These are phyloP conservation scores for Puccinia triticina DNA, from an alignment of 1,284 basidiomycete genomes.

Conservation along the genomic window DNA sequence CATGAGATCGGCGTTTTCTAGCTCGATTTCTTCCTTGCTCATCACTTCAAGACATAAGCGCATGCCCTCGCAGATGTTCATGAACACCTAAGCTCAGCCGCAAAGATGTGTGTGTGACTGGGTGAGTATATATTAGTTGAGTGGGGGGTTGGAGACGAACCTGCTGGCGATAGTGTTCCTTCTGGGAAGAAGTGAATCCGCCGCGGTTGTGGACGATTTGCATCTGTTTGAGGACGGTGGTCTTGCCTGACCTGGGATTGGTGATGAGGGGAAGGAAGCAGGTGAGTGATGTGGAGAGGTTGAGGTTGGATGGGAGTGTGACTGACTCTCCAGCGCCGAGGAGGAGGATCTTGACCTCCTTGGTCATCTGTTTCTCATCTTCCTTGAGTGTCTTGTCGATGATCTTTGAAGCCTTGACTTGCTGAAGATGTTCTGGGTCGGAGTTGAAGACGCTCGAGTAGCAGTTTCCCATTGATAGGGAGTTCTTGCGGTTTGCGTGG, in stretches of 20 bases:
- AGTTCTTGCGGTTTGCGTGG: neutral
- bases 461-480: slow-evolving; percentile 39
- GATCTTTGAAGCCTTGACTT: slow-evolving; percentile 40
- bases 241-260: slow-evolving; percentile 42
- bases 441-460: slow-evolving; percentile 11
- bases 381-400: slow-evolving; percentile 56
- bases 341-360: slow-evolving; percentile 57
- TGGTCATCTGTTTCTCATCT: slow-evolving; percentile 54
- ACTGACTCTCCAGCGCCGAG: slow-evolving; percentile 45
- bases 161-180: slow-evolving; percentile 50
- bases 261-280: neutral
- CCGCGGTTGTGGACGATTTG: slow-evolving; percentile 48
- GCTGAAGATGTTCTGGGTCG: slow-evolving; percentile 1
- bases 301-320: neutral
- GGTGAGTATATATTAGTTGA: neutral
- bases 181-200: slow-evolving; percentile 43
- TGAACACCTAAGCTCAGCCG: slow-evolving; percentile 37
- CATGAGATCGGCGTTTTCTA: slow-evolving; percentile 37
- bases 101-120: neutral
- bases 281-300: neutral
- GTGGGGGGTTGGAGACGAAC: neutral
- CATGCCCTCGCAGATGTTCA: slow-evolving; percentile 48
- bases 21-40: slow-evolving; percentile 43
- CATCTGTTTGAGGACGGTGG: slow-evolving; percentile 51
- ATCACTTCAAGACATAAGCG: slow-evolving; percentile 49